These are phyloP conservation scores for Cytospora piceicola DNA, from an alignment of 2,329 filamentous ascomycete species.

Conservation along the genomic window DNA sequence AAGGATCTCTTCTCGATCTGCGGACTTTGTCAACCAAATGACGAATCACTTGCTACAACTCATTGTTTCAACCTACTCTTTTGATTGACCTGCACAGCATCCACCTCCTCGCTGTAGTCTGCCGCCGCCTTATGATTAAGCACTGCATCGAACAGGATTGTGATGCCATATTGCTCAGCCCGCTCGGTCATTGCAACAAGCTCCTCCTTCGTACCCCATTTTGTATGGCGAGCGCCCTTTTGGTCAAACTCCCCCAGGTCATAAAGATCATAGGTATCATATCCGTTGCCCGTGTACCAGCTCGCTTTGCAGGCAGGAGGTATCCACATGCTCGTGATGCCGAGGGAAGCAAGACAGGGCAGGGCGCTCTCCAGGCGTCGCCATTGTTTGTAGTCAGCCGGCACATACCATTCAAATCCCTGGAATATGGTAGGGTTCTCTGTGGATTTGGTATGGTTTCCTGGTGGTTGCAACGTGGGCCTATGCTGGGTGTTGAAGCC, in stretches of 20 bases:
- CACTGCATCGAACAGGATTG: slow-evolving; percentile 71
- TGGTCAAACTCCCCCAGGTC: slow-evolving; percentile 75
- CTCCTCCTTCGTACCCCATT: slow-evolving; percentile 70
- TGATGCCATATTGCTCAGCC: slow-evolving; percentile 58
- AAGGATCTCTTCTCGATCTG: slow-evolving; percentile 59
- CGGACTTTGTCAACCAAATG: slow-evolving; percentile 19
- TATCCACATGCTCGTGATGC: slow-evolving; percentile 68
- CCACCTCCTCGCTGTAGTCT: slow-evolving; percentile 63
- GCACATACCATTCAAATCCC: slow-evolving; percentile 74
- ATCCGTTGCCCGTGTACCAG: slow-evolving; percentile 65
- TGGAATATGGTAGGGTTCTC: slow-evolving; percentile 63
- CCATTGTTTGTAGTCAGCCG: slow-evolving; percentile 65
- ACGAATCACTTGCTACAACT: neutral
- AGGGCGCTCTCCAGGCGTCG: slow-evolving; percentile 56
- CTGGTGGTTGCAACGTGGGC: slow-evolving; percentile 7
- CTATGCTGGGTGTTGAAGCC: neutral
- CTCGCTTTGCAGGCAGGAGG: slow-evolving; percentile 73
- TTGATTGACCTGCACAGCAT: slow-evolving; percentile 63
- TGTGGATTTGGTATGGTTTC: slow-evolving; percentile 3
- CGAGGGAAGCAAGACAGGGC: slow-evolving; percentile 59
- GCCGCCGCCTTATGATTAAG: slow-evolving; percentile 74
- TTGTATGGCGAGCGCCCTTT: slow-evolving; percentile 64
- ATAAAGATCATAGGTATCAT: slow-evolving; percentile 70
- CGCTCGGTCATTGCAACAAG: slow-evolving; percentile 55
- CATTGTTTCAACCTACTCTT: slow-evolving; percentile 39